phyloP scores from a whole-genome alignment of 106 monocot species.

The Ottelia alismoides region DNA sequence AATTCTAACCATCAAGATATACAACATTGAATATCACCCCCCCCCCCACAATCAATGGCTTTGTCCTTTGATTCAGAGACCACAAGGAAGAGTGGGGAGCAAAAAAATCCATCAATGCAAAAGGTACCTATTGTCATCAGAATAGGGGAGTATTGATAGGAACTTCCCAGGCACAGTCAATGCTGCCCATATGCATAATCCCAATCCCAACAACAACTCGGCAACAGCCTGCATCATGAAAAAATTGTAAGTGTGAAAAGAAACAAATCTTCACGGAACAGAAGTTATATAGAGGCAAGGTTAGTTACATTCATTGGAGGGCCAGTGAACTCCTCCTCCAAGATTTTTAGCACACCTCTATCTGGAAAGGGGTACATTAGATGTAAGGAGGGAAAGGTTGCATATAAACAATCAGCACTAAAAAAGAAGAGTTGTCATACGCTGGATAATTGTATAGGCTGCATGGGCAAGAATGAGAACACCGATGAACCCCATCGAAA shows the following conservation, averaged over 20 bases:
- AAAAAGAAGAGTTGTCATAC: conserved; percentile 15
- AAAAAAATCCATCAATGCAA: too few species aligned
- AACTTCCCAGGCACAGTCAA: conserved; percentile 55
- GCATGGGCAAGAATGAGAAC: conserved; percentile 66
- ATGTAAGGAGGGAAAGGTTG: not conserved
- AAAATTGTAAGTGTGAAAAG: not conserved
- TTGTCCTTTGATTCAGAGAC: too few species aligned
- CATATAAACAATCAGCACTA: not conserved
- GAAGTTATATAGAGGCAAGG: not conserved
- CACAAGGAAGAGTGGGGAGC: too few species aligned
- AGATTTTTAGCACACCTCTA: conserved; percentile 64
- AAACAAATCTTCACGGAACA: too few species aligned
- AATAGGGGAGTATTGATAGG: conserved; percentile 56
- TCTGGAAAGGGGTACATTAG: conserved; percentile 23
- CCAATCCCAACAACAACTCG: conserved; percentile 54
- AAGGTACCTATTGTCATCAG: conserved; percentile 93
- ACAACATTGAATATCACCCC: too few species aligned
- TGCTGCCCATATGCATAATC: conserved; percentile 49
- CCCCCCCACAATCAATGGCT: too few species aligned
- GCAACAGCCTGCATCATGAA: conserved; percentile 28
- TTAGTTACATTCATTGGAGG: conserved; percentile 48
- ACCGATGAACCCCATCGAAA: conserved; percentile 47
- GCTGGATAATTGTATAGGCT: conserved; percentile 66
- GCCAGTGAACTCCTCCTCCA: too few species aligned
- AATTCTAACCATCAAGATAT: too few species aligned